These are phyloP conservation scores for Lachnellula hyalina DNA, from an alignment of 2,329 filamentous ascomycete genomes.

Conservation along the genomic window DNA sequence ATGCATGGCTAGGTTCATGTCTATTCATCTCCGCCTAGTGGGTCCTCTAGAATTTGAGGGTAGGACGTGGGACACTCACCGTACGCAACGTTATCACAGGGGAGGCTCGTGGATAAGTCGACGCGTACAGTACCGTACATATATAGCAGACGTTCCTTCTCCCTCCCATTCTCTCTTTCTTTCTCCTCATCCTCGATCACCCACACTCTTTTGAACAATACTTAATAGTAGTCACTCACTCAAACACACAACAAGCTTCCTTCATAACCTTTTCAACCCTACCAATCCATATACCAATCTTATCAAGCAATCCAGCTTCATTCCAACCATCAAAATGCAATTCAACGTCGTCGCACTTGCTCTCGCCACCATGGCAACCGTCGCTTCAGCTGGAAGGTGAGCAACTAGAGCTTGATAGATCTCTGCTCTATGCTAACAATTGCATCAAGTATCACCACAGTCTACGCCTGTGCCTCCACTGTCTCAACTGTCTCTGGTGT, in stretches of 20 bases:
- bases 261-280: conserved; percentile 13
- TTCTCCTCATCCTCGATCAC: conserved; percentile 26
- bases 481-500: conserved; percentile 1
- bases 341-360: conserved; percentile 28
- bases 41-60: conserved; percentile 8
- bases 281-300: conserved; percentile 9
- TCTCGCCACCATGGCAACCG: conserved; percentile 27
- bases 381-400: conserved; percentile 22
- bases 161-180: conserved; percentile 8
- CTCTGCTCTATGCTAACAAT: conserved; percentile 6
- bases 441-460: conserved; percentile 25
- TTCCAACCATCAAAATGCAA: conserved; percentile 31
- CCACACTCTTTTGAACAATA: conserved; percentile 28
- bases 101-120: conserved; percentile 1
- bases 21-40: conserved; percentile 20
- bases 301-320: conserved; percentile 10
- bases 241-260: conserved; percentile 1
- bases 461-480: conserved; percentile 23
- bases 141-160: conserved; percentile 9
- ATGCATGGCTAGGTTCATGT: conserved; percentile 1
- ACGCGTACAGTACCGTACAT: conserved; percentile 10
- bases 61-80: neutral
- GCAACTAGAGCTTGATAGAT: neutral
- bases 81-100: conserved; percentile 7
- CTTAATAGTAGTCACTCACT: conserved; percentile 17